Base-by-base conservation (phyloP, 306 rosid species). In the Corylus americana region DNA sequence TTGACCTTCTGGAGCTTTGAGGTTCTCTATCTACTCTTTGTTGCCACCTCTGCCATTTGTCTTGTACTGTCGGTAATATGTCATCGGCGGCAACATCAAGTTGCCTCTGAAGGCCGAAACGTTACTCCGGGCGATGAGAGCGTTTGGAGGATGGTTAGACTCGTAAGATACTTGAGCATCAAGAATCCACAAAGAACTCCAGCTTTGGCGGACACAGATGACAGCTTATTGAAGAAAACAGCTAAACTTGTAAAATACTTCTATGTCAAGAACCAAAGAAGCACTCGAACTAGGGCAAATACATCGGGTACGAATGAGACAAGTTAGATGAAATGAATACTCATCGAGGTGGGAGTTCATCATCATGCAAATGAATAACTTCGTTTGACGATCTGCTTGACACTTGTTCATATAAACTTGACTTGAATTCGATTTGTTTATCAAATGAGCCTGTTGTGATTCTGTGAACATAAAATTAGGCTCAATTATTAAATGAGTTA, bases 11-110 rank as follows among this genome's bases (percentile, higher is more conserved):
- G 37, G 0, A 85, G 88, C 76, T 91, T 91, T 31, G 76, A 75
- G 85, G 82, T 83, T n/a, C 83, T 87, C 72, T 89, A 81, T 74
- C 31, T 80, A n/a, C 66, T 86, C n/a, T 84, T 87, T 63, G 87
- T 80, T 61, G 58, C 79, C 75, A 86, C 85, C 45, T 89, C 85
- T 79, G 85, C 92, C 29, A 73, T 85, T 39, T 86, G 85, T 76
- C 25, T 87, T 8, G 2, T 77, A 12, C 16, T 71, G 5, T 73
- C 83, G 6, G 39, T 83, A 11, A 37, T 71, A 10, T 3, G 2
- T 42, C 7, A 42, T 5, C 45, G 45, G 45, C 42, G 20, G 13
- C 77, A 35, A 27, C 78, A 51, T 22, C 79, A 12, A 51, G 78
- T 71, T 48, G 63, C 73, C 39, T 42, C 16, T 31, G 73, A 31